Conservation (phyloP, 1,284 basidiomycete genomes). For the Ceratobasidium papillatum region DNA sequence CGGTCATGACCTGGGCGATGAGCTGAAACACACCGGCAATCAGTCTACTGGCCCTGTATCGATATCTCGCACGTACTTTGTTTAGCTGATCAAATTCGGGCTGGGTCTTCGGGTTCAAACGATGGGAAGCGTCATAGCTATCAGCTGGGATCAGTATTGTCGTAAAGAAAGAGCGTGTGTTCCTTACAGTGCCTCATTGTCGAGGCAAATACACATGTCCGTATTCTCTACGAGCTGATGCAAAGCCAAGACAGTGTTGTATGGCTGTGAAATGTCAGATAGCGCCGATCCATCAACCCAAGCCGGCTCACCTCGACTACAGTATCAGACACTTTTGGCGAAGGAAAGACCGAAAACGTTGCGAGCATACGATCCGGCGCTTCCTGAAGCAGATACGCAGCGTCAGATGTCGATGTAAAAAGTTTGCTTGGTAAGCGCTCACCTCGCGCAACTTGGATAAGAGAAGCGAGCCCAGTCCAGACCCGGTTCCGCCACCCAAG, state of each 20-base stretch:
- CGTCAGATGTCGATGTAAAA: slow-evolving; percentile 47
- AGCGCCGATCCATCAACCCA: not conserved
- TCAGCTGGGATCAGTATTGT: not conserved
- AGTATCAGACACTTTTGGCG: slow-evolving; percentile 95
- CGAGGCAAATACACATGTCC: slow-evolving; percentile 89
- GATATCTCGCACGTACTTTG: slow-evolving; percentile 59
- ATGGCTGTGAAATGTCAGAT: slow-evolving; percentile 63
- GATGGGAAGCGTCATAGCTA: slow-evolving; percentile 83
- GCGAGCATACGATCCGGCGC: slow-evolving; percentile 93
- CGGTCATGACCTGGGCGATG: slow-evolving; percentile 87
- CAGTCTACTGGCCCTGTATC: slow-evolving; percentile 10
- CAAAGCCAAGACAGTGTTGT: slow-evolving; percentile 89
- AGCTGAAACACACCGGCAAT: slow-evolving; percentile 58
- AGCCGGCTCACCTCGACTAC: slow-evolving; percentile 71
- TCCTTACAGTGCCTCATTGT: slow-evolving; percentile 89
- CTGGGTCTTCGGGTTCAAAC: slow-evolving; percentile 75
- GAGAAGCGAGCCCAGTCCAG: slow-evolving; percentile 84
- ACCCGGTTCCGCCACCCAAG: slow-evolving; percentile 92
- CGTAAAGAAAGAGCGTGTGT: not conserved
- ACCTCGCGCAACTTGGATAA: slow-evolving; percentile 86
- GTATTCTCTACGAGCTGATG: slow-evolving; percentile 93
- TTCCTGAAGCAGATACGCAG: slow-evolving; percentile 64
- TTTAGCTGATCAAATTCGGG: slow-evolving; percentile 84
- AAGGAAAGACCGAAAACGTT: slow-evolving; percentile 92
- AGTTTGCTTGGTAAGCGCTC: slow-evolving; percentile 45